Percentiles rank a stretch among this genome's conserved stretches.
phyloP scores from a whole-genome alignment of 345 rosid species.

The Euphorbia pulcherrima region DNA sequence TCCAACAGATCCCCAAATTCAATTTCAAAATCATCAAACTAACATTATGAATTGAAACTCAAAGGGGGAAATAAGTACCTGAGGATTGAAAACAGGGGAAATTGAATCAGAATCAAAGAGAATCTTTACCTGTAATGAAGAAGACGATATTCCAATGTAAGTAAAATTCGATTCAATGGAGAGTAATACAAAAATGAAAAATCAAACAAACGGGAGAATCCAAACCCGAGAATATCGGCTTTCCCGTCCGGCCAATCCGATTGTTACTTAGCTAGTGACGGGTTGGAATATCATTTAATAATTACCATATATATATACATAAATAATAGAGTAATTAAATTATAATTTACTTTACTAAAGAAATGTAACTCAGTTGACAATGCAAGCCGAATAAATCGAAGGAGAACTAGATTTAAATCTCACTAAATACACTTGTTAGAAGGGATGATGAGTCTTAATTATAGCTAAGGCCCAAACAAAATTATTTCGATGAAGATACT shows the following conservation, averaged over 20 bases:
- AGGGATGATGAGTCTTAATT: too few species aligned
- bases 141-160: neutral
- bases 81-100: too few species aligned
- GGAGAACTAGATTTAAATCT: too few species aligned
- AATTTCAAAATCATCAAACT: neutral
- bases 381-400: too few species aligned
- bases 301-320: neutral
- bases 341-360: too few species aligned
- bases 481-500: too few species aligned
- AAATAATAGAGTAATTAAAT: too few species aligned
- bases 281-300: neutral
- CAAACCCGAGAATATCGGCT: neutral
- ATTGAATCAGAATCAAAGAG: neutral
- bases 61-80: too few species aligned
- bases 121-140: neutral
- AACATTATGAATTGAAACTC: neutral
- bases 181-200: neutral
- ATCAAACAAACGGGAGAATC: neutral
- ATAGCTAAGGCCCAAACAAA: too few species aligned
- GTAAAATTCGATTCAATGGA: neutral
- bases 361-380: too few species aligned
- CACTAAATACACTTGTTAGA: too few species aligned
- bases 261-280: neutral
- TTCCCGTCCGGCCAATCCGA: neutral
- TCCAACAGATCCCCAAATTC: neutral